Evolutionary conservation across 2,329 filamentous ascomycete species (phyloP).

Genomic region (Aureobasidium pullulans): DNA sequence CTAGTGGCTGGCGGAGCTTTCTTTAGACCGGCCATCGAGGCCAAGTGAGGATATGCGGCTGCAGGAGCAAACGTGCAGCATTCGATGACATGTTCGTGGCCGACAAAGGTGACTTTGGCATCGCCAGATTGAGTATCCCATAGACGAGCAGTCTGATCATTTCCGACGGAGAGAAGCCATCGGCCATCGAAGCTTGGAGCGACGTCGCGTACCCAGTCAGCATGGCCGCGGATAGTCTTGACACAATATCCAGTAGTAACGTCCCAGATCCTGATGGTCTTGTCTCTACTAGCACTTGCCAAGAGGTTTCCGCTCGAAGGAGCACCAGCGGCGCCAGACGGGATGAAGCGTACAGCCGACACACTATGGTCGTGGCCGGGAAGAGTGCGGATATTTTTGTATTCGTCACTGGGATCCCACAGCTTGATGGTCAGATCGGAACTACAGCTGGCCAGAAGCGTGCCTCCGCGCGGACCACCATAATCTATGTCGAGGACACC

Average conservation of each 20-base stretch:
- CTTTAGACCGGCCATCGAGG: conserved; percentile 71
- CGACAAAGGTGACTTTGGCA: conserved; percentile 69
- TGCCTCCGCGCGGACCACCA: conserved; percentile 73
- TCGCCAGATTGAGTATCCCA: conserved; percentile 79
- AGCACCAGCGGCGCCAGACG: conserved; percentile 69
- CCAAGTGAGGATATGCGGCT: conserved; percentile 67
- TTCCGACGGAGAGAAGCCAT: conserved; percentile 73
- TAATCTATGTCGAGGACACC: conserved; percentile 84
- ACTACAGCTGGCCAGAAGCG: conserved; percentile 74
- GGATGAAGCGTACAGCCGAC: conserved; percentile 80
- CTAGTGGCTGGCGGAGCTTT: conserved; percentile 68
- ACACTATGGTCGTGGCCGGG: conserved; percentile 90
- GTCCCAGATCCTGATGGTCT: conserved; percentile 83
- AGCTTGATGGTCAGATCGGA: conserved; percentile 90
- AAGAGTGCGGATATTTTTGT: conserved; percentile 89
- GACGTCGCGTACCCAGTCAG: conserved; percentile 87
- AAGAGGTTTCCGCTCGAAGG: conserved; percentile 77
- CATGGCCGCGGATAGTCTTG: conserved; percentile 79
- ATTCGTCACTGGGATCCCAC: conserved; percentile 87
- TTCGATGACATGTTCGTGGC: conserved; percentile 79
- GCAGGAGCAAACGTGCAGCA: conserved; percentile 83
- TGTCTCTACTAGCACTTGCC: conserved; percentile 79
- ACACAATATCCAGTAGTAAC: conserved; percentile 88
- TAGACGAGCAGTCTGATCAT: conserved; percentile 72
- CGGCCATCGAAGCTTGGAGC: conserved; percentile 74